Conservation (phyloP, 148 eudicot species). For the Heliamphora exappendiculata region DNA sequence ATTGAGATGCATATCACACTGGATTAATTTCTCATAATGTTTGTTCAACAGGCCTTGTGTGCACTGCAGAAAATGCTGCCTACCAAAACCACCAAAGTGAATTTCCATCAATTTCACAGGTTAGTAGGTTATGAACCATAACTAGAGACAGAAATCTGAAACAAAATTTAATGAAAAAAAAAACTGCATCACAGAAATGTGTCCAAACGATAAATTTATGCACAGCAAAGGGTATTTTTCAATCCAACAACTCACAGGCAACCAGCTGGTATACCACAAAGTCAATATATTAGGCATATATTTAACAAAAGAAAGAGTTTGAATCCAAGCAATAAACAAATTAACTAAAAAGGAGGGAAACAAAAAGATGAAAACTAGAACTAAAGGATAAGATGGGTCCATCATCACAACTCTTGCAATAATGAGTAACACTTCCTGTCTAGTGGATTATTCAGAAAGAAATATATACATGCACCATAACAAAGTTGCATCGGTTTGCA, state of each 20-base stretch:
- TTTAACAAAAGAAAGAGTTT: background rate
- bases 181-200: background rate
- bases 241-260: background rate
- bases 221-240: background rate
- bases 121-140: background rate
- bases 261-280: background rate
- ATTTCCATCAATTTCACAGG: background rate
- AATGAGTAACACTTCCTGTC: background rate
- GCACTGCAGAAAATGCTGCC: conserved; percentile 65
- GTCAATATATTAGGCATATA: background rate
- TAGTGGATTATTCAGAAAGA: background rate
- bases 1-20: conserved; percentile 70
- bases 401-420: background rate
- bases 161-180: background rate
- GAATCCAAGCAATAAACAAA: background rate
- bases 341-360: background rate
- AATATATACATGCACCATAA: background rate
- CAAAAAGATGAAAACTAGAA: background rate
- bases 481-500: background rate
- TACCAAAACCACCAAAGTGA: conserved; percentile 20
- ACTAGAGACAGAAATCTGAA: background rate
- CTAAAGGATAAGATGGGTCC: background rate
- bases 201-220: background rate
- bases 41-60: conserved; percentile 64
- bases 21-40: conserved; percentile 84